phyloP scores from a whole-genome alignment of 352 stramenopile genomes.

The Globisporangium cylindrosporum region DNA sequence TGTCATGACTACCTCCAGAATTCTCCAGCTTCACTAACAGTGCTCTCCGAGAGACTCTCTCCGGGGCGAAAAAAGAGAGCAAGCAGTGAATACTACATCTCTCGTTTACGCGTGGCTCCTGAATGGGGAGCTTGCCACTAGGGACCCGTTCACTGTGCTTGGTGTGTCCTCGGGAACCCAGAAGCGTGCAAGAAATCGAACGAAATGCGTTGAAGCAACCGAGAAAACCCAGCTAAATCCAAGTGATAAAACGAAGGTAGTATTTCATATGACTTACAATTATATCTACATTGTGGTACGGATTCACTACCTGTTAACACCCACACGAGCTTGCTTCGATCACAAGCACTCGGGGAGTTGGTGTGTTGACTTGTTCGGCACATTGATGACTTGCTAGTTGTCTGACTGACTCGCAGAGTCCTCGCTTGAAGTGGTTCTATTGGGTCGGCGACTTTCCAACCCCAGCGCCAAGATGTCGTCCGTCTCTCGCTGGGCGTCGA shows the following conservation, averaged over 20 bases:
- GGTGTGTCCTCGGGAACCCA: too few relatives aligned
- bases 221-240: too few relatives aligned
- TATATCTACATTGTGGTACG: background rate
- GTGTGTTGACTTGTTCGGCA: background rate
- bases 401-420: background rate
- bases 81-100: too few relatives aligned
- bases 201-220: too few relatives aligned
- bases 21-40: too few relatives aligned
- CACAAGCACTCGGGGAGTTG: background rate
- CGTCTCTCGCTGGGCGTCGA: slow-evolving; percentile 5
- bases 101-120: too few relatives aligned
- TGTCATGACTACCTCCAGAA: too few relatives aligned
- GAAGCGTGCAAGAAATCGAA: too few relatives aligned
- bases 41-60: too few relatives aligned
- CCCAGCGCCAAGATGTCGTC: slow-evolving; percentile 2
- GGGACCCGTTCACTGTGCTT: too few relatives aligned
- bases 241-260: background rate
- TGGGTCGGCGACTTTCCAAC: background rate
- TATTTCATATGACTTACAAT: background rate
- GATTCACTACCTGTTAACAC: background rate
- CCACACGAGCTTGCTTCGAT: background rate
- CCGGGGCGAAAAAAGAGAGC: too few relatives aligned
- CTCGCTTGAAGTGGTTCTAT: background rate
- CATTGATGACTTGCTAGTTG: background rate
- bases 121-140: too few relatives aligned